A percentile compares a stretch with the other conserved stretches of the same genome.
Evolutionary conservation across 1,139 yeast species (phyloP).

Genomic region (Candida smagusa): DNA sequence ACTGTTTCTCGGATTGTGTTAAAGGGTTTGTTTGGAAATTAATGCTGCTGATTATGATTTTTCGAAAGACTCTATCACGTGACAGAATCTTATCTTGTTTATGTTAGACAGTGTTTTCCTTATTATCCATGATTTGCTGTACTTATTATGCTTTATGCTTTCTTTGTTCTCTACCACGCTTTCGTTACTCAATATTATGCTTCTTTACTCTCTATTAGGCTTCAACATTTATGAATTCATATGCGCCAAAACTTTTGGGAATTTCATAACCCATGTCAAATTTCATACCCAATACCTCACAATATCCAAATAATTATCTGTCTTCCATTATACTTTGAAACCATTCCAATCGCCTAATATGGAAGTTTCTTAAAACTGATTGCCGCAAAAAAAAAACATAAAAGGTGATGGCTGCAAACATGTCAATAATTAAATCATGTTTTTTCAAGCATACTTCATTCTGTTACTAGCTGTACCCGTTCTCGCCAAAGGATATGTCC

Average conservation of each 20-base stretch:
- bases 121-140: too few relatives aligned
- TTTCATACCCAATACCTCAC: too few relatives aligned
- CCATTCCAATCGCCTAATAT: constrained; percentile 3
- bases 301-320: too few relatives aligned
- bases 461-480: background rate
- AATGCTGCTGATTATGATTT: background rate
- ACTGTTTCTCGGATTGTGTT: background rate
- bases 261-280: constrained; percentile 2
- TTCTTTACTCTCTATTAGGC: background rate
- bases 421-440: too few relatives aligned
- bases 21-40: background rate
- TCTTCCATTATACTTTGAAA: too few relatives aligned
- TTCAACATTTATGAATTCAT: background rate
- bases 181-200: too few relatives aligned
- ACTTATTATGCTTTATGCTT: too few relatives aligned
- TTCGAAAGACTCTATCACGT: background rate
- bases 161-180: too few relatives aligned
- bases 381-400: constrained; percentile 4
- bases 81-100: too few relatives aligned
- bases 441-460: background rate
- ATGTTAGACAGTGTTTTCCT: too few relatives aligned
- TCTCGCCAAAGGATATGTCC: constrained; percentile 5
- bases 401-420: background rate
- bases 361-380: constrained; percentile 5
- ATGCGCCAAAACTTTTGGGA: background rate